Evolutionary conservation across 2,329 filamentous ascomycete genomes (phyloP).

Genomic region (Xylaria sp.): DNA sequence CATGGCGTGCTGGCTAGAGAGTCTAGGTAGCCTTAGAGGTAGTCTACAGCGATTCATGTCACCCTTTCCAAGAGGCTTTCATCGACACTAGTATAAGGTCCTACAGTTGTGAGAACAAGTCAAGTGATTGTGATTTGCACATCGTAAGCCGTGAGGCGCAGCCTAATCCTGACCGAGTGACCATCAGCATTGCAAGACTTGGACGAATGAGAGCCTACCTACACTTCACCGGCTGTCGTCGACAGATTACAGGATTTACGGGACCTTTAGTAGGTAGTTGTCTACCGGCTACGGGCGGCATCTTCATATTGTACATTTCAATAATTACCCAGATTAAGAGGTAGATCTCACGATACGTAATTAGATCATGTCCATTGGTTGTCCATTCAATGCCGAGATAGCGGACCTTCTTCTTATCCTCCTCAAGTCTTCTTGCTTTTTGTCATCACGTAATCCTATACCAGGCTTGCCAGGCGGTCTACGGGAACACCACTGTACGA

Average conservation of each 20-base stretch:
- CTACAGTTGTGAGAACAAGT: background rate
- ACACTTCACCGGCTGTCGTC: background rate
- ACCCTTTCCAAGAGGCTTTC: background rate
- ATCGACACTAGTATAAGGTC: background rate
- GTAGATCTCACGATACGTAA: background rate
- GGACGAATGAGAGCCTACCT: slow-evolving; percentile 17
- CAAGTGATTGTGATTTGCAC: slow-evolving; percentile 4
- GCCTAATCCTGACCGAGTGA: slow-evolving; percentile 8
- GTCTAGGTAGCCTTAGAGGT: no score
- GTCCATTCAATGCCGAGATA: background rate
- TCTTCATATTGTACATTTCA: background rate
- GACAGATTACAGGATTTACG: no score
- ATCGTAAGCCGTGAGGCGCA: slow-evolving; percentile 8
- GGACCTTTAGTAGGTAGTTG: no score
- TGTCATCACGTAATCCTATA: background rate
- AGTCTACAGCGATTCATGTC: background rate
- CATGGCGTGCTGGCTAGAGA: background rate
- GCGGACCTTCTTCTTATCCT: background rate
- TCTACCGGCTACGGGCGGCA: background rate
- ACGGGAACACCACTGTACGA: slow-evolving; percentile 2
- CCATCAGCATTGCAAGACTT: background rate
- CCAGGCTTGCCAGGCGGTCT: slow-evolving; percentile 22
- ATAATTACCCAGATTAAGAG: background rate
- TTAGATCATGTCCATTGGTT: background rate
- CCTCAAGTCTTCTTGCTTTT: background rate